Percentiles rank a stretch among this genome's conserved stretches.
phyloP scores from a whole-genome alignment of 2,329 filamentous ascomycete species.

The Fusarium guadeloupense region DNA sequence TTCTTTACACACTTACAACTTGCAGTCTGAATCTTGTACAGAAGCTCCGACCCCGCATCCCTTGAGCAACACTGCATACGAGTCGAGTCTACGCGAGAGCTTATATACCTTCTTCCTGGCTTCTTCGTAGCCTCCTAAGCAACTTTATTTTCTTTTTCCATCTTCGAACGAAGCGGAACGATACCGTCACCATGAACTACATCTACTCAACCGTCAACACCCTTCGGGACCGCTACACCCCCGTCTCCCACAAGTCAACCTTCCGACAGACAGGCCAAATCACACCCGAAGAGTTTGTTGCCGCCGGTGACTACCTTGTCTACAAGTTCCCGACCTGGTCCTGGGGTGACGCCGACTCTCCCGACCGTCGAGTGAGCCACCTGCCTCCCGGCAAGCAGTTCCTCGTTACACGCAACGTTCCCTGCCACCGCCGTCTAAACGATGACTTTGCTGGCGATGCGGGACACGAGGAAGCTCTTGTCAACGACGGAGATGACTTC shows the following conservation, averaged over 20 bases:
- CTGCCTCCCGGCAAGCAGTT: conserved; percentile 94
- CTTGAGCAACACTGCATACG: background rate
- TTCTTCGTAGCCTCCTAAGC: background rate
- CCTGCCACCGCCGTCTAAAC: conserved; percentile 89
- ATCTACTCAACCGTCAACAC: conserved; percentile 92
- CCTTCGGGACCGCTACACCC: conserved; percentile 90
- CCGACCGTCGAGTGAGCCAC: conserved; percentile 79
- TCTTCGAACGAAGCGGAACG: background rate
- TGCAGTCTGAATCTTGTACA: background rate
- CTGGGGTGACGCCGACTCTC: conserved; percentile 90
- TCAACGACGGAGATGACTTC: conserved; percentile 78
- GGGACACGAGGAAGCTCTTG: conserved; percentile 85
- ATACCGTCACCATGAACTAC: conserved; percentile 74
- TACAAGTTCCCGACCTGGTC: conserved; percentile 99
- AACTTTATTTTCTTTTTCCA: background rate
- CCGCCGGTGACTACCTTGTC: conserved; percentile 95
- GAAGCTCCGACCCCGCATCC: conserved; percentile 25
- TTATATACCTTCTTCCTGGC: conserved; percentile 1
- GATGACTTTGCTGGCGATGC: conserved; percentile 92
- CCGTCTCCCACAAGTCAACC: conserved; percentile 87
- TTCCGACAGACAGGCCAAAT: conserved; percentile 95
- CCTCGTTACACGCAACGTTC: conserved; percentile 91
- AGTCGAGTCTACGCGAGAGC: background rate
- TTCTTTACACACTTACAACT: background rate
- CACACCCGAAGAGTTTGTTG: conserved; percentile 95